These are phyloP conservation scores for Aegilops umbellulata DNA, from an alignment of 176 grass and related monocot species.

Conservation along the genomic window DNA sequence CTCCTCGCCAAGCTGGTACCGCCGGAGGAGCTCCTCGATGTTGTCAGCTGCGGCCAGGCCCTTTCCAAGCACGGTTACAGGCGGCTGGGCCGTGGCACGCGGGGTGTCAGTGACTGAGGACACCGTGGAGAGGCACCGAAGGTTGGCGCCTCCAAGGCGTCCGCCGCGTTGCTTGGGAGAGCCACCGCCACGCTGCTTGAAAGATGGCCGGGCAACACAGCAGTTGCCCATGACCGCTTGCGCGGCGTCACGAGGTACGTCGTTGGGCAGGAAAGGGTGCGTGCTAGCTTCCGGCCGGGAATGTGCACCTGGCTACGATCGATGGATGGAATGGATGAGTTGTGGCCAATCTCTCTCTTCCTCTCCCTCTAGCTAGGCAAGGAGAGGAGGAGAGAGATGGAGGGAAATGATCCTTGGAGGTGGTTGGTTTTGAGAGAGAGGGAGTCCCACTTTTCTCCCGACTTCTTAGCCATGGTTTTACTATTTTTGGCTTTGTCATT, in stretches of 20 bases:
- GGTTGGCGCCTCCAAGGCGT: slow-evolving; percentile 26
- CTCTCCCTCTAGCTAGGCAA: slow-evolving; percentile 39
- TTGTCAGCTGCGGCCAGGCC: not conserved
- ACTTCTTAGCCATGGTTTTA: not conserved
- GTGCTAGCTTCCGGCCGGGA: not conserved
- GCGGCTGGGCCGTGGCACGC: not conserved
- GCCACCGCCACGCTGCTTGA: slow-evolving; percentile 10
- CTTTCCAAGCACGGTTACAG: slow-evolving; percentile 30
- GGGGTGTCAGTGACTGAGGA: slow-evolving; percentile 24
- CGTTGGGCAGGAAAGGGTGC: not conserved
- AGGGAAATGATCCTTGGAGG: slow-evolving; percentile 9
- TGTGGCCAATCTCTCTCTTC: slow-evolving; percentile 21
- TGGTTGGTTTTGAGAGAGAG: slow-evolving; percentile 34
- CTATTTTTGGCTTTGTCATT: slow-evolving; percentile 19
- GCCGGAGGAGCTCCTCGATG: slow-evolving; percentile 36
- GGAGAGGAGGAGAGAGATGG: slow-evolving; percentile 59
- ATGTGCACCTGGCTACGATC: not conserved
- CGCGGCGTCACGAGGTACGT: not conserved
- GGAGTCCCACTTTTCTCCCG: slow-evolving; percentile 15
- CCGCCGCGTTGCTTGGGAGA: slow-evolving; percentile 7
- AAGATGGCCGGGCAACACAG: slow-evolving; percentile 40
- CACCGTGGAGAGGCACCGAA: slow-evolving; percentile 33
- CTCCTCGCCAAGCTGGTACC: slow-evolving; percentile 50
- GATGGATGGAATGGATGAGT: not conserved
- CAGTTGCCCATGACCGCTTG: slow-evolving; percentile 49